phyloP scores from a whole-genome alignment of 2,329 filamentous ascomycete species.

The Colletotrichum eremochloae region DNA sequence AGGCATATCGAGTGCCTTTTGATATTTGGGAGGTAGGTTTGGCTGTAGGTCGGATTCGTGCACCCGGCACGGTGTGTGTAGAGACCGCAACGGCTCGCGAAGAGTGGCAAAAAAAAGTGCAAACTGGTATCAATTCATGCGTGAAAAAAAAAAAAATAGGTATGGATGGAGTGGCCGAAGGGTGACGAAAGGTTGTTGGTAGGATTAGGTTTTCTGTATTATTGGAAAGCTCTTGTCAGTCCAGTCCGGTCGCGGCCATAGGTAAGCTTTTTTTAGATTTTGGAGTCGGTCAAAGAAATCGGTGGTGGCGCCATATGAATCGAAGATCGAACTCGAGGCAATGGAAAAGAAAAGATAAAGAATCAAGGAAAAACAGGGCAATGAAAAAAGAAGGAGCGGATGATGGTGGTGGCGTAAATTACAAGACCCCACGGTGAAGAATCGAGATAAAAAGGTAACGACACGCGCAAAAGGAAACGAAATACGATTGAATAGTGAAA shows the following conservation, averaged over 20 bases:
- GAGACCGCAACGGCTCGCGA: slow-evolving; percentile 10
- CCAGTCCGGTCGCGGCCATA: slow-evolving; percentile 33
- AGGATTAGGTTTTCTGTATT: slow-evolving; percentile 37
- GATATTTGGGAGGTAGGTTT: slow-evolving; percentile 38
- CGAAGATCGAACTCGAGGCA: slow-evolving; percentile 7
- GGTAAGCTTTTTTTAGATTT: slow-evolving; percentile 4
- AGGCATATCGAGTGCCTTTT: slow-evolving; percentile 74
- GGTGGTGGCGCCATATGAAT: slow-evolving; percentile 13
- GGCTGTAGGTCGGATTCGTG: slow-evolving; percentile 18
- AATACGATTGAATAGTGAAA: neutral
- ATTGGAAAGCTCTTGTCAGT: slow-evolving; percentile 33
- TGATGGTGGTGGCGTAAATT: slow-evolving; percentile 9
- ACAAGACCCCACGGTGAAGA: neutral
- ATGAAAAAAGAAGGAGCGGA: slow-evolving; percentile 17
- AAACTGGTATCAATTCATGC: slow-evolving; percentile 43
- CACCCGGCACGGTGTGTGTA: slow-evolving; percentile 26
- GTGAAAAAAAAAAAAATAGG: slow-evolving; percentile 2
- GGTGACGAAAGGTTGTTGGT: slow-evolving; percentile 13
- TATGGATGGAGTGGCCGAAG: slow-evolving; percentile 5
- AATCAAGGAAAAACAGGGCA: neutral
- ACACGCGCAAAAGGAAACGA: neutral
- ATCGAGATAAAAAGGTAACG: neutral
- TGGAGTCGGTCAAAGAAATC: slow-evolving; percentile 2
- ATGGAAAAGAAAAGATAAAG: slow-evolving; percentile 2
- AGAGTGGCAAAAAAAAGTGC: slow-evolving; percentile 8